Base-by-base conservation (phyloP, 2,329 filamentous ascomycete species). In the Fusarium solani-melongenae region DNA sequence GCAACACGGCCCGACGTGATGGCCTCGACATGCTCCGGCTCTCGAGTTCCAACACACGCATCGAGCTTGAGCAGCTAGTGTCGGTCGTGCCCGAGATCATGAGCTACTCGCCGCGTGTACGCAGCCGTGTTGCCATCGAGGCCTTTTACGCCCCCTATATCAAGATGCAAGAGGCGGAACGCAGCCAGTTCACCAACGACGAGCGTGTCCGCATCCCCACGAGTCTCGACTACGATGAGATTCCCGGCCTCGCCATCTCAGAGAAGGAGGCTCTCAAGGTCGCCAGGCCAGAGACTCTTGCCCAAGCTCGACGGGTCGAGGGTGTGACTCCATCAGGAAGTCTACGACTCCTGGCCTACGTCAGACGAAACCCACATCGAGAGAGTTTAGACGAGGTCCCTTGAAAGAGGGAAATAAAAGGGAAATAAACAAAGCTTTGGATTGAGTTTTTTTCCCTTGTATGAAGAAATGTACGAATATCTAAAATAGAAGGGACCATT, bases 91-190 rank as follows among this genome's bases (percentile, higher is more conserved):
- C 88, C 5, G 86, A 83, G 27, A 87, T 92, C 69, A 79, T 75
- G 66, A 81, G 80, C 8, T 94, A 89, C 82, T 79, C 90, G 0
- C 77, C 86, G 0, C 87, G 87, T 33, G 89, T 97, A 64, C 89
- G 88, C 71, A 84, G 86, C 61, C 90, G 96, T 49, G 92, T 98
- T 9, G 88, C 89, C 46, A 93, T 98, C 76, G 94, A 98, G 82
- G 93, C 93, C 15, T 87, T 90, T 4, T 99, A 99, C 81, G 94
- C 93, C 1, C 96, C 96, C 0, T 98, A 98, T 81, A 91, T 98
- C 39, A 88, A 87, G 53, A 89, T 91, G 77, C 95, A 98, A 81
- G 86, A 87, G 29, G 87, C 88, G 4, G 88, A 92, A 67, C 92
- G 92, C 22, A 87, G 88, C 34, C 87, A 88, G 8, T 93, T 97